phyloP scores from a whole-genome alignment of 495 filamentous ascomycete species.

The Podospora pseudocomata region DNA sequence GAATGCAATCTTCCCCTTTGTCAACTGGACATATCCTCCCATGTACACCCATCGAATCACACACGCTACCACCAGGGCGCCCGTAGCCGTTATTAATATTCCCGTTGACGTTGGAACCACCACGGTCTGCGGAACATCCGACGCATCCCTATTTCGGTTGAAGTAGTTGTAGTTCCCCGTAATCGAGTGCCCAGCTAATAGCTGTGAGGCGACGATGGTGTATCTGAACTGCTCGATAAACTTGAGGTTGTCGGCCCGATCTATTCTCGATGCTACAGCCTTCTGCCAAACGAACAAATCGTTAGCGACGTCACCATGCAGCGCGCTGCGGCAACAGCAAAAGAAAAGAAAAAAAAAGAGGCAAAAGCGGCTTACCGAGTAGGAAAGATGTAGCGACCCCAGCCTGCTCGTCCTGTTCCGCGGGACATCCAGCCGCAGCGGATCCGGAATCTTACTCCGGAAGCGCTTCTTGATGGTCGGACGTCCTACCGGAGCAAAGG shows the following conservation, averaged over 20 bases:
- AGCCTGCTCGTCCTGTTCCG: conserved; percentile 25
- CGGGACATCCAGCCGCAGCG: conserved; percentile 56
- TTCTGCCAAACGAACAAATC: conserved; percentile 21
- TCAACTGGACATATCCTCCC: conserved; percentile 42
- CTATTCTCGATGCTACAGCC: conserved; percentile 71
- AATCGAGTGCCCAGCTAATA: conserved; percentile 66
- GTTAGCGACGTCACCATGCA: conserved; percentile 4
- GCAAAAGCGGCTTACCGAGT: conserved; percentile 22
- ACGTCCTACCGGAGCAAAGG: conserved; percentile 73
- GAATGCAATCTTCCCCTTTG: conserved; percentile 55
- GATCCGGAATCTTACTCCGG: conserved; percentile 60
- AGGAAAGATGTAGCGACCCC: conserved; percentile 35
- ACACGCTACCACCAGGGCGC: conserved; percentile 69
- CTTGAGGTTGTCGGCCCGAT: conserved; percentile 73
- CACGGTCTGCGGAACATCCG: conserved; percentile 10
- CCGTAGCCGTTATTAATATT: conserved; percentile 44
- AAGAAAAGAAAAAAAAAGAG: background rate
- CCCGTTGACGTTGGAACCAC: conserved; percentile 38
- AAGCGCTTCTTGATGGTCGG: conserved; percentile 65
- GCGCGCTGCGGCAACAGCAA: background rate
- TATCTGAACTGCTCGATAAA: conserved; percentile 97
- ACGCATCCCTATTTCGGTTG: conserved; percentile 11
- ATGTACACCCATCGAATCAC: conserved; percentile 64
- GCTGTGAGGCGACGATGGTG: conserved; percentile 88
- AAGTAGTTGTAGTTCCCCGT: conserved; percentile 22